Percentiles rank a stretch among this genome's conserved stretches.
Evolutionary conservation across 2,329 filamentous ascomycete species (phyloP).

Genomic region (Dryadomyces quercus-mongolicae): DNA sequence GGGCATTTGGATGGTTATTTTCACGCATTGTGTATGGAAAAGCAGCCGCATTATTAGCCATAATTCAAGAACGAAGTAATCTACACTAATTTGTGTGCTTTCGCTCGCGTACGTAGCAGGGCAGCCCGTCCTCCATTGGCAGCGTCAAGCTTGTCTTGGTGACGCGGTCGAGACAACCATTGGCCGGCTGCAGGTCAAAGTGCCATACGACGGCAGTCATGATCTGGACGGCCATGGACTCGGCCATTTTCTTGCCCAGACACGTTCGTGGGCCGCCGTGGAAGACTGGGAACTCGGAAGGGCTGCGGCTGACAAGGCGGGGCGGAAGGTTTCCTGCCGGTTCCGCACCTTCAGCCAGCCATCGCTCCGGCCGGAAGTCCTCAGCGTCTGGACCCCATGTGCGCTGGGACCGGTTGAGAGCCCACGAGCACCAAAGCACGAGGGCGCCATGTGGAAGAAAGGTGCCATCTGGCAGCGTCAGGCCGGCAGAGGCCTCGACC

Average conservation of each 20-base stretch:
- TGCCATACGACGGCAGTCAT: slow-evolving; percentile 33
- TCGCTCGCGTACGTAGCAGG: slow-evolving; percentile 24
- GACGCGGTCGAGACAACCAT: slow-evolving; percentile 26
- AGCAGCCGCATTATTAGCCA: neutral
- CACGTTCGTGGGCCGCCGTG: slow-evolving; percentile 51
- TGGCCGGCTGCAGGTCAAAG: slow-evolving; percentile 38
- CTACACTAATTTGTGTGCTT: neutral
- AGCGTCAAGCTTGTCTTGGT: slow-evolving; percentile 51
- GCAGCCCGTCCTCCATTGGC: slow-evolving; percentile 51
- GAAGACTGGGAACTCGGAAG: slow-evolving; percentile 51
- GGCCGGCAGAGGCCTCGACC: slow-evolving; percentile 28
- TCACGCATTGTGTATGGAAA: too few species aligned
- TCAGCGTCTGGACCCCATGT: slow-evolving; percentile 48
- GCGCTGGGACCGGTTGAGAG: slow-evolving; percentile 43
- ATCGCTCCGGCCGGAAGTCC: slow-evolving; percentile 43
- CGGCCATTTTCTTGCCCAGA: slow-evolving; percentile 53
- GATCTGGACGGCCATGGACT: slow-evolving; percentile 43
- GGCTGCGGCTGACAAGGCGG: slow-evolving; percentile 29
- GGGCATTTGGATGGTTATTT: neutral
- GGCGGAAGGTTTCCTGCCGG: neutral
- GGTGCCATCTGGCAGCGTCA: slow-evolving; percentile 47
- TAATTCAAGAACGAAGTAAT: neutral
- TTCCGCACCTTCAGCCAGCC: slow-evolving; percentile 24
- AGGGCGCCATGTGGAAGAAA: slow-evolving; percentile 40
- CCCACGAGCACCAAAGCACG: slow-evolving; percentile 52